phyloP scores from a whole-genome alignment of 2,329 filamentous ascomycete species.

The Nemania abortiva region DNA sequence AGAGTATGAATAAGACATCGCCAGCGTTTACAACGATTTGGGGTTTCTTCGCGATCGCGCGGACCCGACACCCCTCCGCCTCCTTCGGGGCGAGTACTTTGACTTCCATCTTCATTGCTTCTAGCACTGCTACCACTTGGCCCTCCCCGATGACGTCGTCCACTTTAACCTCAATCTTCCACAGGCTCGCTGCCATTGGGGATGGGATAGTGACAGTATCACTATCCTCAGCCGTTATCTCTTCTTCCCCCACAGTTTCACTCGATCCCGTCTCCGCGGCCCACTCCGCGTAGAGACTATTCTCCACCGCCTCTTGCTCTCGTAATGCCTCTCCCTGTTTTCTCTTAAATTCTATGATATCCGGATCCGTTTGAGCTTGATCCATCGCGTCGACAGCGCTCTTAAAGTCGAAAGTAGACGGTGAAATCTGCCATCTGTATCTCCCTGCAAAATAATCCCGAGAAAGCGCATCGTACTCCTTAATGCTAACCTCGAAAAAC shows the following conservation, averaged over 20 bases:
- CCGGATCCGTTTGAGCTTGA: constrained; percentile 1
- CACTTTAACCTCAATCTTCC: constrained; percentile 62
- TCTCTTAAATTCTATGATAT: constrained; percentile 41
- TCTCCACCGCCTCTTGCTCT: constrained; percentile 11
- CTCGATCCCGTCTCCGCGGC: constrained; percentile 1
- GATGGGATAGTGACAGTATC: constrained; percentile 55
- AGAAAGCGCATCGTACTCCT: constrained; percentile 46
- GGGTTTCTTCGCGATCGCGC: constrained; percentile 3
- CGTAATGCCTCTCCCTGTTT: background rate
- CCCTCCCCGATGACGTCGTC: constrained; percentile 58
- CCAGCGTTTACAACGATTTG: constrained; percentile 14
- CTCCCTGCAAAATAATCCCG: constrained; percentile 23
- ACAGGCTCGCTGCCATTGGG: constrained; percentile 63
- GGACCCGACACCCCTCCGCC: constrained; percentile 9
- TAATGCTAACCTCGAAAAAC: constrained; percentile 52
- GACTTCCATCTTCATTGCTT: constrained; percentile 71
- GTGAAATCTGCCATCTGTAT: constrained; percentile 15
- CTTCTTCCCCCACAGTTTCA: constrained; percentile 31
- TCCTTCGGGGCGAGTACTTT: constrained; percentile 25
- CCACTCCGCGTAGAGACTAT: constrained; percentile 15
- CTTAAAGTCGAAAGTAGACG: constrained; percentile 13
- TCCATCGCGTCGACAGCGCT: constrained; percentile 1
- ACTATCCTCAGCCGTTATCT: constrained; percentile 24
- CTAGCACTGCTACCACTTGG: constrained; percentile 60
- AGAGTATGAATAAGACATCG: constrained; percentile 12